Base-by-base conservation (phyloP, 768 basidiomycete genomes). In the Pulveroboletus sp. region DNA sequence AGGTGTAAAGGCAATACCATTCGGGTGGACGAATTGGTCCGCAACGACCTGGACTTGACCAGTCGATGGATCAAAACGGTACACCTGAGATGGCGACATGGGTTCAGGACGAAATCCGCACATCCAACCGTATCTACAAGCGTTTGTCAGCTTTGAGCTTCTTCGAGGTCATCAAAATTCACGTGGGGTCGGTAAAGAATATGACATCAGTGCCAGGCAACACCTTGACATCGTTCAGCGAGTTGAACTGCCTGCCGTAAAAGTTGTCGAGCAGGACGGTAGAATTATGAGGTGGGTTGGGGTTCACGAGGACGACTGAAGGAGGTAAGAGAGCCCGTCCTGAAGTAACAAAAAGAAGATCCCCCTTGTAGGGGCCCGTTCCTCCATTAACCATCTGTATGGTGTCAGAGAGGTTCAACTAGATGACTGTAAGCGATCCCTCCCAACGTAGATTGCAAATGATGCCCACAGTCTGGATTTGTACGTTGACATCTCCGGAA, bases 181-280 rank as follows among this genome's bases (percentile, higher is more conserved):
- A 90, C 79, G 72, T 69, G 9, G 76, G 74, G 55, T 91, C 90
- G 0, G 90, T 91, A 66, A 93, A 90, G 69, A 85, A 90, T 3
- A 91, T 53, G 37, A 78, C 77, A 32, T 81, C 81, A 49, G 77
- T 84, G 14, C 67, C 67, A 1, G 85, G 86, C 42, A 89, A 83
- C 1, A 89, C 71, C 57, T 85, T 90, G 48, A 86, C 72, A 55
- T 92, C 90, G 63, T 90, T 90, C 34, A 91, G 64, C 1, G 89
- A 89, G 64, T 87, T 90, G 71, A 90, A 91, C 53, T 89, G 88
- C 6, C 87, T 73, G 3, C 89, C 89, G 58, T 79, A 86, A 68
- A 76, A 88, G 68, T 90, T 90, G 65, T 91, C 85, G 51, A 92
- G 63, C 16, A 92, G 64, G 32, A 86, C 76, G 0, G 85, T 89